Evolutionary conservation across 2,329 filamentous ascomycete species (phyloP).

Genomic region (Nannizziopsis barbatae): DNA sequence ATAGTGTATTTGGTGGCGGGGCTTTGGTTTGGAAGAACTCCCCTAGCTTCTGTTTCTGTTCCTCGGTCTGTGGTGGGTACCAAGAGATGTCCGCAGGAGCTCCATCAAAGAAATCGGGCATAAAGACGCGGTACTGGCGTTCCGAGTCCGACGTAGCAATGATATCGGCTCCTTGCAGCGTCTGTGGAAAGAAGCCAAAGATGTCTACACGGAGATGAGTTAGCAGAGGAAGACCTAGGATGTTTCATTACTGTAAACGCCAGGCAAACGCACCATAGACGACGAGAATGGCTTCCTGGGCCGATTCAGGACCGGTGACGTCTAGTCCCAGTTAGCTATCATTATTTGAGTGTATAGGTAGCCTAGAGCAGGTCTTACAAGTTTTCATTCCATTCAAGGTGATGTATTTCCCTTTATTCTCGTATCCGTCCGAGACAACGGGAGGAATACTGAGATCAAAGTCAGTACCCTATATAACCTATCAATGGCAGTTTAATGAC

Average conservation of each 20-base stretch:
- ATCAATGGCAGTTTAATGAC: not conserved
- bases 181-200: constrained; percentile 54
- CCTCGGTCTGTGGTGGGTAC: constrained; percentile 50
- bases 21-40: constrained; percentile 49
- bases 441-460: constrained; percentile 29
- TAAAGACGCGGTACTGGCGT: constrained; percentile 70
- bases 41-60: constrained; percentile 49
- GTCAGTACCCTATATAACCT: not conserved
- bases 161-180: constrained; percentile 53
- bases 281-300: constrained; percentile 47
- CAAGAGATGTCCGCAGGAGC: constrained; percentile 52
- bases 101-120: constrained; percentile 84
- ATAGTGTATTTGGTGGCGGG: constrained; percentile 47
- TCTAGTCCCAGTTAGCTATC: constrained; percentile 28
- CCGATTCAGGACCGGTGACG: constrained; percentile 45
- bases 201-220: constrained; percentile 38
- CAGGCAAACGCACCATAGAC: constrained; percentile 36
- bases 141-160: constrained; percentile 53
- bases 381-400: constrained; percentile 52
- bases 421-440: constrained; percentile 37
- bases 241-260: not conserved
- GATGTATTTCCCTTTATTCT: constrained; percentile 48
- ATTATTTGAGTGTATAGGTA: not conserved
- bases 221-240: not conserved
- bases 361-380: constrained; percentile 32